Base-by-base conservation (phyloP, 371 early-diverging fungal species). In the Mortierella sp. region DNA sequence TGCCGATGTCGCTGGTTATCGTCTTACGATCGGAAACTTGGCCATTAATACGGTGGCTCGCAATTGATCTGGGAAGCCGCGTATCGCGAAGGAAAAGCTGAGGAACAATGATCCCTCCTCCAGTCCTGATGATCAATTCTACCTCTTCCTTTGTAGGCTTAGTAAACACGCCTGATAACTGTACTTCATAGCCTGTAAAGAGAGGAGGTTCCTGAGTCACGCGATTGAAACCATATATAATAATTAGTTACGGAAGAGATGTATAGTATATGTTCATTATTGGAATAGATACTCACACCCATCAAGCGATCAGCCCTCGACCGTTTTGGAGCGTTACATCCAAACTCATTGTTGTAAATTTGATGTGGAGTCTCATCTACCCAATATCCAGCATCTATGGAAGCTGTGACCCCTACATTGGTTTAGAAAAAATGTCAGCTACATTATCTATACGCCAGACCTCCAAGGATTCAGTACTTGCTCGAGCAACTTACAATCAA, bases 351-450 rank as follows among this genome's bases (percentile, higher is more conserved):
- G 15, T 81, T 61, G 8, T 66, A 23, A 10, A 68, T 55, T 42
- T 75, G 72, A 19, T 75, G 71, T 2, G 66, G 35, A 2, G 26
- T 45, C 43, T 81, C 81, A 6, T 75, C 63, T 0, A 81, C 75
- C 81, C 81, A 81, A 34, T 71, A 81, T 3, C 81, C 81, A 13
- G 81, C 81, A 35, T 53, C 32, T 37, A 68, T 57, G 0, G 81
- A 81, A 5, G 62, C 75, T 2, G 12, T 43, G 12, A 81, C 40
- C 81, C 81, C 81, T 81, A 62, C 2, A 56, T n/a, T 45, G 29
- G 7, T 34, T 49, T 62, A 40, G 23, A 34, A 40, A 61, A 45
- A 29, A 37, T 19, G 15, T 12, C 51, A 31, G 26, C 2, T 9
- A 13, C 54, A 28, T 15, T 37, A 29, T 31, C 29, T 23, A 29